Base-by-base conservation (phyloP, 768 basidiomycete species). In the Leccinum ochraceum region DNA sequence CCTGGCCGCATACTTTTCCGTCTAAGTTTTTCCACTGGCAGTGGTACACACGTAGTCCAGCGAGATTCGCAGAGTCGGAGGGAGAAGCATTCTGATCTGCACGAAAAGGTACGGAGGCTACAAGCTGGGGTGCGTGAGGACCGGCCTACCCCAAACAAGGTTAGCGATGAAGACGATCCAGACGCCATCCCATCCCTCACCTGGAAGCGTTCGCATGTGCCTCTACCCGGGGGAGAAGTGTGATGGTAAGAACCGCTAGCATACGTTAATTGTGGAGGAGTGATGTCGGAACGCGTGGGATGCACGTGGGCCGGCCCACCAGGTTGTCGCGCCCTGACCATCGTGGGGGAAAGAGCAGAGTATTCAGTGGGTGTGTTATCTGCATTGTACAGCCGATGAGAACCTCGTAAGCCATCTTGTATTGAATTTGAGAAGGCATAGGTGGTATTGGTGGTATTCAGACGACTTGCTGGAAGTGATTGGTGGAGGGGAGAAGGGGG, bases 1-100 rank as follows among this genome's bases (percentile, higher is more conserved):
- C 0, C 3, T 51, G 26, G 2, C 20, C 22, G 20, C 68, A 70
- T 4, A 61, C 0, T 16, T 9, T 4, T 5, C 61, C 63, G 4
- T 57, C 32, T 9, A 5, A 42, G 3, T 13, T 0, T 20, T 9
- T 20, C 70, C 70, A 72, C 14, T 42, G 0, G 37, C 69, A 70
- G 2, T 0, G 1, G 20, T 13, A 0, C 28, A 39, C 1, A 1
- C 34, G 30, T 4, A 11, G 22, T 14, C 3, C 7, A 44, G 9
- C 9, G n/a, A n/a, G 17, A n/a, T n/a, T 20, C 4, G n/a, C n/a
- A 5, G 42, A 44, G 42, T 44, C n/a, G n/a, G 42, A 44, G 8
- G 42, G 10, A 17, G 7, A 8, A n/a, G 3, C 9, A n/a, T n/a
- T 44, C 2, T 10, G 42, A 44, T 44, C n/a, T 44, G 22, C 22